Evolutionary conservation across 345 rosid species (phyloP).

Genomic region (Eucalyptus shirleyi): DNA sequence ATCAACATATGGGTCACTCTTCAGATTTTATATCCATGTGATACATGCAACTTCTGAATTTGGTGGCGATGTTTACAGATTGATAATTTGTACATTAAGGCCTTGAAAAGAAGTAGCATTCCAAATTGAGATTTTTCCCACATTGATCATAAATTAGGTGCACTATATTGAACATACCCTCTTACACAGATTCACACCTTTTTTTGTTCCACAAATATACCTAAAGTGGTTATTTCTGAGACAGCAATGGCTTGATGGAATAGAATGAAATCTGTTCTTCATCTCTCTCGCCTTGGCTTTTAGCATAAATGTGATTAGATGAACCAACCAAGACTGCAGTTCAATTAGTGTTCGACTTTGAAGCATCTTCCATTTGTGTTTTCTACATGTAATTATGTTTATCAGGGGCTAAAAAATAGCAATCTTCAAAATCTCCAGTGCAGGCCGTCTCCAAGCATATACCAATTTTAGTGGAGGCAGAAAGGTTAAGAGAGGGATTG

Average conservation of each 20-base stretch:
- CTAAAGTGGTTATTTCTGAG: not conserved
- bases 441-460: constrained; percentile 67
- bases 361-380: not conserved
- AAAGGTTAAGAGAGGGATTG: constrained; percentile 75
- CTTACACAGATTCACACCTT: not conserved
- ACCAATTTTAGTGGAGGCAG: constrained; percentile 79
- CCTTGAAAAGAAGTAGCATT: not conserved
- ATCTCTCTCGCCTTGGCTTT: not conserved
- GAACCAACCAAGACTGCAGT: not conserved
- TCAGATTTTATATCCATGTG: not conserved
- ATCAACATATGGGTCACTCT: not conserved
- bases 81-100: not conserved
- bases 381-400: not conserved
- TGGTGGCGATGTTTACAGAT: not conserved
- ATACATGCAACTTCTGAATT: not conserved
- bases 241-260: not conserved
- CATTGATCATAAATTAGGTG: not conserved
- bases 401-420: not conserved
- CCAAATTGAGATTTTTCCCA: not conserved
- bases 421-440: constrained; percentile 25
- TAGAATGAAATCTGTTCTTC: not conserved
- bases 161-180: not conserved
- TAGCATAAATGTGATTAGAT: not conserved
- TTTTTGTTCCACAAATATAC: not conserved
- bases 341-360: not conserved